Evolutionary conservation across 164 flowering plant species (phyloP), one percentile per base, ranked within the genome.

Genomic region (Echeveria elegans): DNA sequence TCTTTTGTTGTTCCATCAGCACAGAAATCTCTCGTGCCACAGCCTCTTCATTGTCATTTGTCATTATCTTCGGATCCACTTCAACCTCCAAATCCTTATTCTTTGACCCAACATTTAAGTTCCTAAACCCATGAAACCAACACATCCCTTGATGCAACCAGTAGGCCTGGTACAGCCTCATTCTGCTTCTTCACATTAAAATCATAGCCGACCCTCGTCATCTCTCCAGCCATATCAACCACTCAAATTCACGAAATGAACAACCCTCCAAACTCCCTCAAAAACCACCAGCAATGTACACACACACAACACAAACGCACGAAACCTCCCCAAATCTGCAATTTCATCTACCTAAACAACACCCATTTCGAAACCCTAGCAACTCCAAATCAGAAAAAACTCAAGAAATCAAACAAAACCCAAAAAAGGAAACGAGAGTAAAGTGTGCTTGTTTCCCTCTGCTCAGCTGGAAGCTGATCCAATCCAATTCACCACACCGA

Each of bases 1-100:
- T 86, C 64, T 82, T 83, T 66, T 87, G 89, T 73, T 87, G 92
- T 30, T 87, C 88, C 69, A 82, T 68, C 40, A 87, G 69, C 48
- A 71, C 78, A 8, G 80, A 75, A 47, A 82, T 80, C 71, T 87
- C 89, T 24, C 81, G 77, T 1, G 78, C 82, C 64, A 87, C 83
- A 69, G 83, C 85, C 70, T 87, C 92, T 78, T 82, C n/a, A n/a
- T n/a, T n/a, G n/a, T 87, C 77, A 85, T 74, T 15, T n/a, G 88
- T 69, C 41, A 81, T 69, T 24, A 82, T 79, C 59, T 81, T 80
- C 0, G 72, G 74, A 19, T 85, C 85, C 67, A 74, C 81, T 48
- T 80, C 77, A 7, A 72, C 74, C 68, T 87, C 88, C 56, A 85
- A 40, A 63, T 85, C 72, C 78, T 85, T 84, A 77, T 83, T 79